Evolutionary conservation across 2,329 filamentous ascomycete species (phyloP), one percentile per base, ranked within the genome.

Genomic region (Neoascochyta sp.): DNA sequence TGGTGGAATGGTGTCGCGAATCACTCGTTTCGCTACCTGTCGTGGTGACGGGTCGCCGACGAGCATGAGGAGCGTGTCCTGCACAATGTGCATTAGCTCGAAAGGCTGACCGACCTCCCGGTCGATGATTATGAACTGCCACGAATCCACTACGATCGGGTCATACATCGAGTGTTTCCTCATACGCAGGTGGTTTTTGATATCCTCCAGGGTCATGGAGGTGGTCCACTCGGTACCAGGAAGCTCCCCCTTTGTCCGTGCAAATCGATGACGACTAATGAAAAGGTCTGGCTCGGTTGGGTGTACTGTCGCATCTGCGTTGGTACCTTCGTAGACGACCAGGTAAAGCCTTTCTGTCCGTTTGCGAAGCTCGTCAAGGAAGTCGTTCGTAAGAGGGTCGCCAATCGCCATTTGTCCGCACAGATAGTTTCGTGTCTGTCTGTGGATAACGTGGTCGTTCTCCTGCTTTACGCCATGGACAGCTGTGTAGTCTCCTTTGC

Each of bases 91-190:
- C 4, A 57, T 44, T 2, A 58, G 35, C 5, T 40, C 22, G 9
- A 58, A 58, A 0, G 54, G 48, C 4, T 48, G 19, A 0, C 50
- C 48, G 4, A 40, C 39, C 11, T 53, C 40, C n/a, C 43, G 40
- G 14, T 57, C 52, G 17, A 58, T 52, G 22, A 58, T 49, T 17
- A 57, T 54, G 32, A 58, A 57, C 9, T 57, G 50, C 54, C 52
- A 58, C 0, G 54, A 58, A 12, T 57, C 52, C 0, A 53, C 50
- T 0, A 54, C 46, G 3, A 58, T 54, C 0, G 52, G 50, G n/a
- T 58, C 51, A 12, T 55, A 56, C 47, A 54, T 55, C 0, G 45
- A 37, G 0, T 35, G 47, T 24, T 55, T 55, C 4, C 39, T 20
- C 13, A 50, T 18, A 0, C 53, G 46, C 7, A 58, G 23, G 0